Evolutionary conservation across 2,329 filamentous ascomycete species (phyloP), one percentile per base, ranked within the genome.

Genomic region (Verticillium nonalfalfae): DNA sequence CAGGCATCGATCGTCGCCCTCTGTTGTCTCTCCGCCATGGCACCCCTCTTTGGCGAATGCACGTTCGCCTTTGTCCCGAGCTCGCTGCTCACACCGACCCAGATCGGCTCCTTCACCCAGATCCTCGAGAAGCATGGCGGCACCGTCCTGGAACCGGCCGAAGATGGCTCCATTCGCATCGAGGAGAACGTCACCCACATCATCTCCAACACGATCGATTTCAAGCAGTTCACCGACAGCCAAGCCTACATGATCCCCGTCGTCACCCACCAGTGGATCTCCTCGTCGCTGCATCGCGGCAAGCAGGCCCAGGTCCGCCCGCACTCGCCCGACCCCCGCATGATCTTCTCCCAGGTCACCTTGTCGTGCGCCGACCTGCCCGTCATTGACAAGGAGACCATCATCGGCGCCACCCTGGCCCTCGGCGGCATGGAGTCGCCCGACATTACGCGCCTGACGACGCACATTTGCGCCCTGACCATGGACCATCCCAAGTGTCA

Each of bases 261-360:
- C 1, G 88, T 98, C 34, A 93, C 87, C 66, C 87, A 90, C 3
- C 79, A 84, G 61, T 99, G 95, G 94, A 84, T 97, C 56, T 81
- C 85, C 3, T 80, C 81, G 31, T 95, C 90, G 4, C 74, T 97
- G 2, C 74, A 80, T 26, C 90, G 88, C 68, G 81, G 81, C 61
- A 93, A 90, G 71, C 81, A 89, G 60, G 88, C 88, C 38, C 92
- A 91, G 67, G 85, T 93, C 10, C 87, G 94, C 50, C 90, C 92
- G 15, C 96, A 90, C 73, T 97, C 90, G 56, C 95, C 95, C 1
- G 95, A 99, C 69, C 93, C 94, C 1, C 85, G 90, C 62, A 86
- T 97, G 72, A 95, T 97, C 73, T 91, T 99, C 75, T 90, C 90
- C 59, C 88, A 92, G 67, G 89, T 98, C 52, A 85, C 90, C 34